Evolutionary conservation across 306 rosid species (phyloP).

Genomic region (Cajanus cajan): DNA sequence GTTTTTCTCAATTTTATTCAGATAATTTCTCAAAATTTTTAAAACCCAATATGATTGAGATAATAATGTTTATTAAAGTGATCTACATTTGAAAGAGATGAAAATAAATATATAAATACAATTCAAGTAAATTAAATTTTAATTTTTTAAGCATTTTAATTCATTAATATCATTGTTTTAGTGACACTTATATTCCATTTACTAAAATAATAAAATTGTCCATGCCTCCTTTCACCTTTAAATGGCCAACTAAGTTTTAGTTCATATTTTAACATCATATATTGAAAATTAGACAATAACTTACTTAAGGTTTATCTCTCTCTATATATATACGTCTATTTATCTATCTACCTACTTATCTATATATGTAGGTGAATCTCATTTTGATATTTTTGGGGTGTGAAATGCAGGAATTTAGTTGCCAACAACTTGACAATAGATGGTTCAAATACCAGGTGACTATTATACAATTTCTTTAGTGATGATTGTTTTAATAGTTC

Average conservation of each 20-base stretch:
- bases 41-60: not conserved
- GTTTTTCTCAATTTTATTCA: no score
- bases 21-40: no score
- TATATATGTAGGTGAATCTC: slow-evolving; percentile 6
- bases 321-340: not conserved
- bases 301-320: not conserved
- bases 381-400: slow-evolving; percentile 9
- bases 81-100: not conserved
- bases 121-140: not conserved
- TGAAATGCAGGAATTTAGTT: slow-evolving; percentile 65
- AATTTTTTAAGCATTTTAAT: not conserved
- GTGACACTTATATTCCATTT: not conserved
- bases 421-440: slow-evolving; percentile 70
- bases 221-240: not conserved
- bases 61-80: not conserved
- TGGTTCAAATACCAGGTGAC: slow-evolving; percentile 57
- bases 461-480: not conserved
- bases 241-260: not conserved
- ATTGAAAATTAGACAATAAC: not conserved
- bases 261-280: not conserved
- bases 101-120: not conserved
- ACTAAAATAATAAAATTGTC: not conserved
- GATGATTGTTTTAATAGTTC: not conserved
- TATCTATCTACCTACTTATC: not conserved
- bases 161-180: not conserved